phyloP scores from a whole-genome alignment of 108 stramenopile species.

The Cyclotella sp. region DNA sequence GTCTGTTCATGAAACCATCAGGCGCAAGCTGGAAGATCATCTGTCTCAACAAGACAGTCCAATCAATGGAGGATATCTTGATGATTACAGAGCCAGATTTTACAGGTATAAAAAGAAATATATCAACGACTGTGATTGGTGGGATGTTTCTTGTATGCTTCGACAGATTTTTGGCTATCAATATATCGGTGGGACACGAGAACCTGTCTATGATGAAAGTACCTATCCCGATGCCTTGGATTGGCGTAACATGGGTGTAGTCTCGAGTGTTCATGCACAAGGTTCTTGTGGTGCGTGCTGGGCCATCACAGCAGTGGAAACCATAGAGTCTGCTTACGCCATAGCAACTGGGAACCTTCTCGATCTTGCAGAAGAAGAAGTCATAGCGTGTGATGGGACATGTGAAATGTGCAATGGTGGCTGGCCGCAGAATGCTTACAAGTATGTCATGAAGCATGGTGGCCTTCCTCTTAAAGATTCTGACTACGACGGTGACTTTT shows the following conservation, averaged over 20 bases:
- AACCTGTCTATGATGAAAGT: slow-evolving; percentile 58
- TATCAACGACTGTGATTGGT: slow-evolving; percentile 64
- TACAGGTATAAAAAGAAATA: slow-evolving; percentile 32
- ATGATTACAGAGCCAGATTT: slow-evolving; percentile 22
- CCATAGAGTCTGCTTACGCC: slow-evolving; percentile 83
- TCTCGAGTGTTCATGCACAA: slow-evolving; percentile 75
- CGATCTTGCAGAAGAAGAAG: slow-evolving; percentile 75
- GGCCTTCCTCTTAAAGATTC: slow-evolving; percentile 66
- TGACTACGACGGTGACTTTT: slow-evolving; percentile 72
- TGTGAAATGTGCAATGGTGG: slow-evolving; percentile 83
- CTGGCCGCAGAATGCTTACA: slow-evolving; percentile 91
- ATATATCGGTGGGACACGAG: slow-evolving; percentile 69
- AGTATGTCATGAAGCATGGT: slow-evolving; percentile 81
- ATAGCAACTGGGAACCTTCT: slow-evolving; percentile 69
- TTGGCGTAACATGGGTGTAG: slow-evolving; percentile 84
- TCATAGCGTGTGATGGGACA: slow-evolving; percentile 74
- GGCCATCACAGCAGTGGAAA: slow-evolving; percentile 91
- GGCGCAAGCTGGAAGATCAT: slow-evolving; percentile 41
- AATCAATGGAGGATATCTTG: slow-evolving; percentile 22
- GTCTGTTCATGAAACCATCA: slow-evolving; percentile 45
- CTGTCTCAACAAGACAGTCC: slow-evolving; percentile 4
- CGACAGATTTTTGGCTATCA: slow-evolving; percentile 69
- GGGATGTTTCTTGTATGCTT: slow-evolving; percentile 75
- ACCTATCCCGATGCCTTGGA: slow-evolving; percentile 65
- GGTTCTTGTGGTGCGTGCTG: slow-evolving; percentile 88